Evolutionary conservation across 2,329 filamentous ascomycete species (phyloP), one percentile per base, ranked within the genome.

Genomic region (Diaporthe humulicola): DNA sequence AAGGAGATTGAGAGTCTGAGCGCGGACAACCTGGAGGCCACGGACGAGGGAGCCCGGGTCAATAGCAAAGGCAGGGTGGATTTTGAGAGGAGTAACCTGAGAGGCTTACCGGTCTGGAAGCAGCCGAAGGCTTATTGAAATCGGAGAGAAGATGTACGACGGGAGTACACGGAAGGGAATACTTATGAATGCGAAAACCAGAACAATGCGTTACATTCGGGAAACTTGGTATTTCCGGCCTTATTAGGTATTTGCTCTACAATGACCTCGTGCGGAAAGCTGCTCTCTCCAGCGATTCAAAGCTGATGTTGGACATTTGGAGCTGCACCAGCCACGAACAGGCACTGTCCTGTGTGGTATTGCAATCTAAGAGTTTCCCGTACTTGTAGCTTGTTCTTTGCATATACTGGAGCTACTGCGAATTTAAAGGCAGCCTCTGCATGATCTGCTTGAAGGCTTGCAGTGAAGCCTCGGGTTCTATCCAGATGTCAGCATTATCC

Each of bases 21-120:
- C 12, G 33, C 38, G 15, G 75, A 74, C 19, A 38, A 42, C 15
- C 33, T 76, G 14, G 54, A 73, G 17, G 75, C 75, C 17, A 57
- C 69, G 2, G 75, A 76, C 5, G 73, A 72, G 38, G 75, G 75
- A n/a, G 73, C 75, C 22, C 73, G 75, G 75, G 73, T 76, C 15
- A 60, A 72, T 22, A 57, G 48, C 14, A 73, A 66, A 19, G 73
- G 75, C 15, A 50, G 74, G 19, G 75, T 76, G 45, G 75, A 74
- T 38, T 76, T 76, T 36, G 70, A 76, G 22, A 74, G 60, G 36
- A 61, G 28, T 3, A 30, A 66, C 5, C 38, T 76, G 28, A 69
- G 69, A 36, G 9, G 17, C 3, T 64, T 74, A 42, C 61, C 70
- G 9, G 50, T 76, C 19, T 76, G 75, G 75, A 76, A 76, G 28